These are phyloP conservation scores for Gossypium gossypioides DNA, from an alignment of 441 rosid genomes.

Conservation along the genomic window DNA sequence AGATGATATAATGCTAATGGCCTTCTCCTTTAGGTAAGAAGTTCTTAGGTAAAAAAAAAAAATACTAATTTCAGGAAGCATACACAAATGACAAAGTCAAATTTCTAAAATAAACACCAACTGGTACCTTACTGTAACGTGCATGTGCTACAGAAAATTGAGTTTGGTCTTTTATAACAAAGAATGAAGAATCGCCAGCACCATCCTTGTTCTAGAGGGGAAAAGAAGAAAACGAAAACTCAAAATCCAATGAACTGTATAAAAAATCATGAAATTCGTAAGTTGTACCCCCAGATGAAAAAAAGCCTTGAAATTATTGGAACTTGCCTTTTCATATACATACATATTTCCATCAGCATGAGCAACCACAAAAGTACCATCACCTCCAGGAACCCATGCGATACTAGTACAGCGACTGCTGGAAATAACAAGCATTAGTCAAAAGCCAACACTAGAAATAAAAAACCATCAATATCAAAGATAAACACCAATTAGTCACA, in stretches of 20 bases:
- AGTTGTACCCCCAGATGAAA: background rate
- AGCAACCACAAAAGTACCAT: conserved; percentile 85
- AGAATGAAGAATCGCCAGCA: conserved; percentile 82
- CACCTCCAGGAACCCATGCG: conserved; percentile 92
- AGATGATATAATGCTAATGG: background rate
- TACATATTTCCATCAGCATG: conserved; percentile 94
- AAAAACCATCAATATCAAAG: background rate
- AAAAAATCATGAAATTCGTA: conserved; percentile 8
- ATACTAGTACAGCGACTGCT: conserved; percentile 83
- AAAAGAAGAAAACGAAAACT: conserved; percentile 11
- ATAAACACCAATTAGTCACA: background rate
- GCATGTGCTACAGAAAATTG: conserved; percentile 89
- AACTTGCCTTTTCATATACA: conserved; percentile 83
- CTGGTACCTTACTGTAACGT: conserved; percentile 75
- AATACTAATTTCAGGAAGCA: background rate
- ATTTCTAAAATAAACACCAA: conserved; percentile 6
- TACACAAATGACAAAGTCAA: background rate
- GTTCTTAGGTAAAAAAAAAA: background rate
- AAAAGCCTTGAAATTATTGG: background rate
- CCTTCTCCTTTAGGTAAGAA: background rate
- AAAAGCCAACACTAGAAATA: background rate
- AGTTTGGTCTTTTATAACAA: conserved; percentile 73
- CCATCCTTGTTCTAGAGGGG: conserved; percentile 59
- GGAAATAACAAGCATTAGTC: conserved; percentile 22
- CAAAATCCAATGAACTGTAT: conserved; percentile 1